Conservation (phyloP, 768 basidiomycete species). For the Rhizopogon rudus region DNA sequence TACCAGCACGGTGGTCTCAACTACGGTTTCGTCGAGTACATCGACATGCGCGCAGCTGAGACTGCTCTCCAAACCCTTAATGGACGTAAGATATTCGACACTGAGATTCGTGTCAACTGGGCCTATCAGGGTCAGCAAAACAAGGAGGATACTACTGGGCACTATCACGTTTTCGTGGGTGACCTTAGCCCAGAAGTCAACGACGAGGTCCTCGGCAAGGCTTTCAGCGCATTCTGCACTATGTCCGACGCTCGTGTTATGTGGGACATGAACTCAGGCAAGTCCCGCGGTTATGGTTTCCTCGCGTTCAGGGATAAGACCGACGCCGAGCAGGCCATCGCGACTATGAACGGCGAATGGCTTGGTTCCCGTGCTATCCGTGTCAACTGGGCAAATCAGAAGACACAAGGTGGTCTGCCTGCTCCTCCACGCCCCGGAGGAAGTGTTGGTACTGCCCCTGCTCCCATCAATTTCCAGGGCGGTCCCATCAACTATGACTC, state of each 20-base stretch:
- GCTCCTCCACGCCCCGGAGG: slow-evolving; percentile 38
- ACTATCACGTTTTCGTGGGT: slow-evolving; percentile 99
- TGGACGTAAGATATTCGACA: slow-evolving; percentile 99
- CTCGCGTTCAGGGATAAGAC: slow-evolving; percentile 98
- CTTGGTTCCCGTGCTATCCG: slow-evolving; percentile 96
- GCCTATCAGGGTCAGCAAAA: slow-evolving; percentile 98
- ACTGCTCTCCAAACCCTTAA: slow-evolving; percentile 98
- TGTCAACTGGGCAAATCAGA: slow-evolving; percentile 99
- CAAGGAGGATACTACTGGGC: slow-evolving; percentile 97
- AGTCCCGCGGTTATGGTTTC: slow-evolving; percentile 97
- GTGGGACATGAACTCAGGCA: slow-evolving; percentile 99
- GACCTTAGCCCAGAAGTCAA: slow-evolving; percentile 99
- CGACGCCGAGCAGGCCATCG: slow-evolving; percentile 98
- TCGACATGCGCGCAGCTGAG: slow-evolving; percentile 97
- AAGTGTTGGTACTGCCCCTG: slow-evolving; percentile 63
- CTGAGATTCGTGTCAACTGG: slow-evolving; percentile 99
- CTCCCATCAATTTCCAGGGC: slow-evolving; percentile 88
- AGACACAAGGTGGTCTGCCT: slow-evolving; percentile 68
- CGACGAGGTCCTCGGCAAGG: slow-evolving; percentile 94
- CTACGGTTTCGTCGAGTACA: slow-evolving; percentile 99
- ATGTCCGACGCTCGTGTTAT: slow-evolving; percentile 98
- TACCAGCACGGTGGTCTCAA: slow-evolving; percentile 99
- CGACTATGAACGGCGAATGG: slow-evolving; percentile 99
- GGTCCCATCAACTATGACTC: slow-evolving; percentile 88
- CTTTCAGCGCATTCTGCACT: slow-evolving; percentile 94